Evolutionary conservation across 495 filamentous ascomycete genomes (phyloP).

Genomic region (Hypomontagnella submonticulosa): DNA sequence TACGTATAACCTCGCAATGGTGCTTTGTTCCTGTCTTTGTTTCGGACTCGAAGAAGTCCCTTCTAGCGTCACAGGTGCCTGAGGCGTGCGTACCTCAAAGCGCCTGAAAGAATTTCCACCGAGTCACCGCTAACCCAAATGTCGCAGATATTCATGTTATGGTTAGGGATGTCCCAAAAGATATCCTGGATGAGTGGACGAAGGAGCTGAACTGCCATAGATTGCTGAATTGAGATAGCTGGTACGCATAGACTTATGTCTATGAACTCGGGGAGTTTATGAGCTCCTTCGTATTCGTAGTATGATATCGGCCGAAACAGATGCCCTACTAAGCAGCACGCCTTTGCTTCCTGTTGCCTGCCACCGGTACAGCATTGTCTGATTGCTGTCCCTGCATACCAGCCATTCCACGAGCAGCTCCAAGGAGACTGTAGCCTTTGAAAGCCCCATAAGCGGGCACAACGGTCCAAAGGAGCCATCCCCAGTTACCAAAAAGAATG

Average conservation of each 20-base stretch:
- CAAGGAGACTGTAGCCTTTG: slow-evolving; percentile 73
- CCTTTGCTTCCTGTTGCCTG: slow-evolving; percentile 63
- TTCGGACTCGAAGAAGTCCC: background rate
- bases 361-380: slow-evolving; percentile 47
- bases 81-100: background rate
- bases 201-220: slow-evolving; percentile 51
- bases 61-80: no score
- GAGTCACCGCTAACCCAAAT: slow-evolving; percentile 23
- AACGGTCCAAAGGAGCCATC: slow-evolving; percentile 77
- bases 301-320: slow-evolving; percentile 3
- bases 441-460: slow-evolving; percentile 77
- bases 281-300: slow-evolving; percentile 1
- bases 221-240: slow-evolving; percentile 17
- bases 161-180: slow-evolving; percentile 69
- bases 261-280: background rate
- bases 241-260: background rate
- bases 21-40: background rate
- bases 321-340: slow-evolving; percentile 49
- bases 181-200: slow-evolving; percentile 71
- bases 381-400: slow-evolving; percentile 56
- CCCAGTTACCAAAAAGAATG: slow-evolving; percentile 76
- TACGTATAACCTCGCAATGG: slow-evolving; percentile 21
- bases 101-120: background rate
- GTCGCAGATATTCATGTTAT: slow-evolving; percentile 63
- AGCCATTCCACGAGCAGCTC: slow-evolving; percentile 73